These are phyloP conservation scores for Colletotrichum sidae DNA, from an alignment of 2,329 filamentous ascomycete genomes.

Conservation along the genomic window DNA sequence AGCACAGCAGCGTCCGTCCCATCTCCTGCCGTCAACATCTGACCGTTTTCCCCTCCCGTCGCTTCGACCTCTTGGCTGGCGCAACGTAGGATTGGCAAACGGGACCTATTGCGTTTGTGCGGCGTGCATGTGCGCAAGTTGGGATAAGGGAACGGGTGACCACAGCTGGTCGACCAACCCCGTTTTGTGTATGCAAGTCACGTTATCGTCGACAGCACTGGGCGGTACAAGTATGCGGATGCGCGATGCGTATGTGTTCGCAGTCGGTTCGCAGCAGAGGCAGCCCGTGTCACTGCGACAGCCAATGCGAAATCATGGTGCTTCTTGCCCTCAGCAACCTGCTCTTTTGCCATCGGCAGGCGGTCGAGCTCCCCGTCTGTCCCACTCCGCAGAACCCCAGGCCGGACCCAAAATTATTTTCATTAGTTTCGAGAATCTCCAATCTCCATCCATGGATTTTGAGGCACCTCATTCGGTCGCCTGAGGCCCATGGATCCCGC, in stretches of 20 bases:
- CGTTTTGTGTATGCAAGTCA: conserved; percentile 24
- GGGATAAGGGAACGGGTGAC: conserved; percentile 5
- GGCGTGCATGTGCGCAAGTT: conserved; percentile 17
- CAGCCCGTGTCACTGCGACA: conserved; percentile 31
- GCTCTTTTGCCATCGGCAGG: conserved; percentile 29
- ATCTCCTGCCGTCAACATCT: conserved; percentile 26
- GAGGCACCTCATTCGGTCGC: conserved; percentile 32
- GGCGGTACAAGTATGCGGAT: background rate
- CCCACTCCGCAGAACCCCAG: conserved; percentile 27
- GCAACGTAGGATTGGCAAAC: conserved; percentile 27
- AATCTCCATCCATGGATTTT: conserved; percentile 14
- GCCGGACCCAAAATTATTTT: conserved; percentile 32
- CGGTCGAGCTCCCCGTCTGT: conserved; percentile 33
- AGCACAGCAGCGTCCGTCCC: conserved; percentile 24
- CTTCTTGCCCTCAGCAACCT: conserved; percentile 9
- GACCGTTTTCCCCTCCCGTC: conserved; percentile 14
- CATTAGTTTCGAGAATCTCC: conserved; percentile 23
- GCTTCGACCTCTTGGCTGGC: conserved; percentile 32
- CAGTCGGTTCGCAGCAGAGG: conserved; percentile 15
- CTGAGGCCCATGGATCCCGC: conserved; percentile 29
- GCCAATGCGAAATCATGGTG: conserved; percentile 5
- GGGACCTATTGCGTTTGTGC: conserved; percentile 1
- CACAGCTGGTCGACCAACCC: background rate
- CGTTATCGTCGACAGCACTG: conserved; percentile 13
- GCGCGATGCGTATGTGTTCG: no score